A percentile compares a stretch with the other conserved stretches of the same genome.
phyloP scores from a whole-genome alignment of 225 moss, liverwort and hornwort genomes.

The Climacium dendroides region DNA sequence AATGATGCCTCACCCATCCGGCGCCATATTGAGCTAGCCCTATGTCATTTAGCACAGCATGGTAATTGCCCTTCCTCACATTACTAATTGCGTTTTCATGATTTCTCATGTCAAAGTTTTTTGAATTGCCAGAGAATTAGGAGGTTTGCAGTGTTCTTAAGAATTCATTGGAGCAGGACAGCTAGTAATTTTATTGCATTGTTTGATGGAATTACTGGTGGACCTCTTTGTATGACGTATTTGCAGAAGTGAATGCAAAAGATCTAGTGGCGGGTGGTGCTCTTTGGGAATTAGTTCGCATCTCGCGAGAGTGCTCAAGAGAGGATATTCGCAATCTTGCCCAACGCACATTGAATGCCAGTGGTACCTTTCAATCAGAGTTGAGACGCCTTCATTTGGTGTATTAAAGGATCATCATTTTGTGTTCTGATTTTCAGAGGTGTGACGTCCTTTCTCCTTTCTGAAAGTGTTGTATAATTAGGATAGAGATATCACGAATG shows the following conservation, averaged over 20 bases:
- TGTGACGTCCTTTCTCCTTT: background rate
- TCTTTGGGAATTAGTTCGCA: constrained; percentile 84
- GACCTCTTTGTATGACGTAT: background rate
- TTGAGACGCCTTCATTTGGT: constrained; percentile 71
- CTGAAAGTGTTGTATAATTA: constrained; percentile 37
- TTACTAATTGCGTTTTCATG: background rate
- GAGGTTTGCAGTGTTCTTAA: background rate
- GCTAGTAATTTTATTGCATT: background rate
- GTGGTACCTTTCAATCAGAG: constrained; percentile 75
- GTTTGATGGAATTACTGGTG: background rate
- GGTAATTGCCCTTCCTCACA: constrained; percentile 8
- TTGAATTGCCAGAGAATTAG: background rate
- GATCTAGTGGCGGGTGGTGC: constrained; percentile 89
- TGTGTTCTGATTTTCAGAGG: constrained; percentile 8
- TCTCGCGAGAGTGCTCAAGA: constrained; percentile 84
- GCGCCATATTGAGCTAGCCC: constrained; percentile 87
- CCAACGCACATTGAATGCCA: constrained; percentile 78
- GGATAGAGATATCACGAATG: constrained; percentile 21
- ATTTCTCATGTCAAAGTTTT: background rate
- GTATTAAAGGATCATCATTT: constrained; percentile 19
- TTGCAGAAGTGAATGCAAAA: constrained; percentile 85
- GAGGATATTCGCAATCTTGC: constrained; percentile 93
- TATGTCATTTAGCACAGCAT: constrained; percentile 93
- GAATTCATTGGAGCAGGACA: background rate
- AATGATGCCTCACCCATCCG: constrained; percentile 91